phyloP scores from a whole-genome alignment of 2,329 filamentous ascomycete species.

The Colletotrichum lupini region DNA sequence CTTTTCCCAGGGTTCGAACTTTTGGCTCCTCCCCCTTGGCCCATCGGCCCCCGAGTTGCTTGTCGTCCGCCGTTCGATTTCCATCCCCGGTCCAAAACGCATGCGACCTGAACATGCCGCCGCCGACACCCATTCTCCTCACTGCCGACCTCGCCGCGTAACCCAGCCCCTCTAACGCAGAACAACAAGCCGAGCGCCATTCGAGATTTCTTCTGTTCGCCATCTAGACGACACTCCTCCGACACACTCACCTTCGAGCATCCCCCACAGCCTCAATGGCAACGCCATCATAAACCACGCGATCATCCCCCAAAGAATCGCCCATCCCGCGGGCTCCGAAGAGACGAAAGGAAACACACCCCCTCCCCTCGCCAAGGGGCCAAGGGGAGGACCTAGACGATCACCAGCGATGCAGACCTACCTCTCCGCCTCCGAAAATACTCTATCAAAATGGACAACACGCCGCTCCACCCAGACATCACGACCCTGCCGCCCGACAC shows the following conservation, averaged over 20 bases:
- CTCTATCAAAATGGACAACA: constrained; percentile 31
- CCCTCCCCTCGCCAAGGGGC: background rate
- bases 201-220: background rate
- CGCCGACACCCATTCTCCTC: background rate
- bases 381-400: background rate
- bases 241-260: background rate
- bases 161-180: background rate
- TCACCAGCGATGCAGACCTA: constrained; percentile 8
- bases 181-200: background rate
- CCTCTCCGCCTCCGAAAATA: background rate
- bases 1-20: background rate
- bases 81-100: background rate
- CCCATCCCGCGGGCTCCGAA: background rate
- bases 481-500: constrained; percentile 9
- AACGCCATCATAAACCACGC: background rate
- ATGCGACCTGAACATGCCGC: background rate
- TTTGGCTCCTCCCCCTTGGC: background rate
- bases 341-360: background rate
- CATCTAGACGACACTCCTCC: background rate
- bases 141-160: background rate
- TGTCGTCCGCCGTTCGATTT: background rate
- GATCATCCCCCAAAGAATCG: background rate
- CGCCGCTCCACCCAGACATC: constrained; percentile 30
- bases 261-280: background rate
- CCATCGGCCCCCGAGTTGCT: background rate